Base-by-base conservation (phyloP, 1,284 basidiomycete species). In the Coriolopsis trogii region DNA sequence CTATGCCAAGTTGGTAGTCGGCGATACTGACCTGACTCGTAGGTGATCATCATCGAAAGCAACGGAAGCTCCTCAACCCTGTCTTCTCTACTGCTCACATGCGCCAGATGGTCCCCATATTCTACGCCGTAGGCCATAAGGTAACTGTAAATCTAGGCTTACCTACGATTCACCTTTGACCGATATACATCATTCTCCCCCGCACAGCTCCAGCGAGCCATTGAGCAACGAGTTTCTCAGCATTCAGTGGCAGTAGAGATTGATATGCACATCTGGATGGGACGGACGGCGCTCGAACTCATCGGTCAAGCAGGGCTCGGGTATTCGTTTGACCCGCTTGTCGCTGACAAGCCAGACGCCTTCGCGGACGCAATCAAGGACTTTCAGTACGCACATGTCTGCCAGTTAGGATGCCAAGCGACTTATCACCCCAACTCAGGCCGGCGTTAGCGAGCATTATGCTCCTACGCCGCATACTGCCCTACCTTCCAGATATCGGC, bases 291-390 rank as follows among this genome's bases (percentile, higher is more conserved):
- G 3, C 56, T 70, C n/a, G 68, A 70, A 49, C 55, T 64, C 18
- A 58, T 68, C 36, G 66, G 67, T 6, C 64, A 65, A 44, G 65
- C 61, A 4, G 64, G 62, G 1, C 55, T 70, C 6, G 68, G 67
- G 2, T 64, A 67, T 44, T 63, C 63, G 4, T 69, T 69, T 49
- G 58, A 65, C 42, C 55, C 63, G 1, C 60, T 68, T 23, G 56
- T 52, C 24, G 47, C 55, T 8, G 47, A 59, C n/a, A 34, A 30
- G 12, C 46, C 48, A 3, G 55, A 66, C 42, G 46, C 50, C 13
- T 66, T 65, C 37, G 55, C 53, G 2, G 37, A 57, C 20, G 55
- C 66, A 0, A 30, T 68, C 16, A 65, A 62, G 44, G 36, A 42
- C 8, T 43, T 65, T 13, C 23, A 53, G 64, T 69, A 24, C 10